Evolutionary conservation across 2,329 filamentous ascomycete genomes (phyloP), one percentile per base, ranked within the genome.

Genomic region (Beauveria brongniartii): DNA sequence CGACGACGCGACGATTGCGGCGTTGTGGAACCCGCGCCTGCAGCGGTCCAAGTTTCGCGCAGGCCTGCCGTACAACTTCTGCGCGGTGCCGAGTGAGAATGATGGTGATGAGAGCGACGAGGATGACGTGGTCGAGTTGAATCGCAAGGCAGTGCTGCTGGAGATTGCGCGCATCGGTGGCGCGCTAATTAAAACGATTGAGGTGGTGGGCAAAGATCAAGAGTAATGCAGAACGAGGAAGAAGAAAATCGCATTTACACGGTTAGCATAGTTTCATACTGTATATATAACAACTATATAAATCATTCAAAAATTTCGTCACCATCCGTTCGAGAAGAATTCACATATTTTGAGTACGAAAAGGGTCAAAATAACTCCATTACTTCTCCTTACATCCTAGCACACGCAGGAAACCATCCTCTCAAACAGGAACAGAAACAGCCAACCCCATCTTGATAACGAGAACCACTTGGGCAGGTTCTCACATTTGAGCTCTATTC

Each of bases 141-240:
- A 94, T 67, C 83, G 82, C 65, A 77, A 79, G 47, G 87, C 82
- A 0, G 84, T 94, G 5, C 68, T 92, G 55, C 78, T 84, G 37
- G 91, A 94, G 74, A 90, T 95, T 71, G 84, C 84, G 47, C 82
- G 85, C 63, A 77, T 88, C 46, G 85, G 85, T 9, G 85, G 83
- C 1, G 82, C 86, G 62, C 69, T 96, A 72, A 79, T 96, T 51
- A 80, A 83, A 66, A 83, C 73, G 68, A 84, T 93, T 61, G 86
- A 92, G 68, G 74, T 70, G 5, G 63, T 68, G 5, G 65, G 56
- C 16, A 46, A 41, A 16, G 47, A 44, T 10, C 40, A 52, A 3
- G 24, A 58, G 34, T 56, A 47, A 56, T 55, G 40, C 14, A 26
- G 22, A 47, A 6, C 6, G 37, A 43, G 10, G 10, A 30, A 37